Percentiles rank a stretch among this genome's conserved stretches.
phyloP scores from a whole-genome alignment of 345 rosid species.

The Trapa incisa region DNA sequence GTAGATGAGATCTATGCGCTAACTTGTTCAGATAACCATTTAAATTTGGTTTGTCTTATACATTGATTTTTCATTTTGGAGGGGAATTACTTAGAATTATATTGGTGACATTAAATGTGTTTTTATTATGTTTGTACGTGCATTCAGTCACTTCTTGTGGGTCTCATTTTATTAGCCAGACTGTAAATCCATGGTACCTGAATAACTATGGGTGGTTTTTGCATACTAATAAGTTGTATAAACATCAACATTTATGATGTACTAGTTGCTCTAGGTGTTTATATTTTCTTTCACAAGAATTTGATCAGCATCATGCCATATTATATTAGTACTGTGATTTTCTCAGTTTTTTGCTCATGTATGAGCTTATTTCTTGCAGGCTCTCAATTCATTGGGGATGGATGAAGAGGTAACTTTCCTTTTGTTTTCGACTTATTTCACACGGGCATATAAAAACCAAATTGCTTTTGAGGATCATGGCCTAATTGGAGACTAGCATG shows the following conservation, averaged over 20 bases:
- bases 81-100: not conserved
- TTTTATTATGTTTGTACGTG: not conserved
- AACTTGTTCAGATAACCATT: not conserved
- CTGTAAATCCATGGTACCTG: not conserved
- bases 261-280: not conserved
- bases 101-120: not conserved
- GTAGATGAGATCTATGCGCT: conserved; percentile 50
- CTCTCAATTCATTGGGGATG: conserved; percentile 62
- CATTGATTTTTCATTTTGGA: not conserved
- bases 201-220: not conserved
- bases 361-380: conserved; percentile 30
- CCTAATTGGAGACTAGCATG: not conserved
- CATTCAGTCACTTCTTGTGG: not conserved
- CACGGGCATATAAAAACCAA: not conserved
- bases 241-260: not conserved
- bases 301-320: too few species aligned
- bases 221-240: not conserved
- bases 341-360: not conserved
- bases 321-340: not conserved
- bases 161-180: not conserved
- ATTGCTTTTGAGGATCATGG: not conserved
- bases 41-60: not conserved
- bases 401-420: conserved; percentile 72
- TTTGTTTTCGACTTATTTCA: conserved; percentile 2
- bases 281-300: not conserved